A percentile compares a stretch with the other conserved stretches of the same genome.
Conservation (phyloP, 2,329 filamentous ascomycete genomes). For the Fusarium concolor region DNA sequence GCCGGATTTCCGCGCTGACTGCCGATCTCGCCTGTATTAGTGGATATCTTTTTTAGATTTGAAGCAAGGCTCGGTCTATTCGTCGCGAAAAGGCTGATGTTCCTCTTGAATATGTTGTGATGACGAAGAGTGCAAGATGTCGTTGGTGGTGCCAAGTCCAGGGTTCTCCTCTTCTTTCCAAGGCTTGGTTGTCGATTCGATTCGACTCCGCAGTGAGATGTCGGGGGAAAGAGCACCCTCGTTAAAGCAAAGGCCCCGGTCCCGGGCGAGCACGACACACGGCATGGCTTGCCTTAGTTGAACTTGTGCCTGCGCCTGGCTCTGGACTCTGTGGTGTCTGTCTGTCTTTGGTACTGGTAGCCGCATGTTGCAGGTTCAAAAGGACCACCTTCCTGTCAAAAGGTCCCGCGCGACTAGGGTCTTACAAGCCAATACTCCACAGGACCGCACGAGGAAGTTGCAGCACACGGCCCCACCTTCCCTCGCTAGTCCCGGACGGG, state of each 20-base stretch:
- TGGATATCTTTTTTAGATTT: slow-evolving; percentile 13
- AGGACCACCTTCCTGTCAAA: slow-evolving; percentile 46
- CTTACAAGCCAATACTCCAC: slow-evolving; percentile 23
- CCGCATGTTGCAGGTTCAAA: slow-evolving; percentile 38
- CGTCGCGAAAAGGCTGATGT: not conserved
- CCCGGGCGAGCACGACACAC: slow-evolving; percentile 34
- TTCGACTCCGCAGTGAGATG: slow-evolving; percentile 13
- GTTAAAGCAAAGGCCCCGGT: slow-evolving; percentile 5
- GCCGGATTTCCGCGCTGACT: slow-evolving; percentile 35
- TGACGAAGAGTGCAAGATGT: slow-evolving; percentile 14
- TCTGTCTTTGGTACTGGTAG: slow-evolving; percentile 11
- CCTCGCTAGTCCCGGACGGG: slow-evolving; percentile 42
- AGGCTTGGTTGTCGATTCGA: slow-evolving; percentile 18
- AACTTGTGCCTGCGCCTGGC: slow-evolving; percentile 25
- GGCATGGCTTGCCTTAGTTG: slow-evolving; percentile 36
- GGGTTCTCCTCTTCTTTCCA: slow-evolving; percentile 21
- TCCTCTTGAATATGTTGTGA: not conserved
- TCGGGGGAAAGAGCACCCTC: slow-evolving; percentile 31
- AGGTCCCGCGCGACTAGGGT: slow-evolving; percentile 46
- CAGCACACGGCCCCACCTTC: slow-evolving; percentile 34
- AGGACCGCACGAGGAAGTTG: slow-evolving; percentile 42
- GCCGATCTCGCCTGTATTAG: slow-evolving; percentile 34
- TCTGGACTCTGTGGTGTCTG: slow-evolving; percentile 7
- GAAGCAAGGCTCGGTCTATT: slow-evolving; percentile 17
- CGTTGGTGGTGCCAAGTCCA: slow-evolving; percentile 22